phyloP scores from a whole-genome alignment of 192 early-diverging fungal species.

The Coemansia sp. region DNA sequence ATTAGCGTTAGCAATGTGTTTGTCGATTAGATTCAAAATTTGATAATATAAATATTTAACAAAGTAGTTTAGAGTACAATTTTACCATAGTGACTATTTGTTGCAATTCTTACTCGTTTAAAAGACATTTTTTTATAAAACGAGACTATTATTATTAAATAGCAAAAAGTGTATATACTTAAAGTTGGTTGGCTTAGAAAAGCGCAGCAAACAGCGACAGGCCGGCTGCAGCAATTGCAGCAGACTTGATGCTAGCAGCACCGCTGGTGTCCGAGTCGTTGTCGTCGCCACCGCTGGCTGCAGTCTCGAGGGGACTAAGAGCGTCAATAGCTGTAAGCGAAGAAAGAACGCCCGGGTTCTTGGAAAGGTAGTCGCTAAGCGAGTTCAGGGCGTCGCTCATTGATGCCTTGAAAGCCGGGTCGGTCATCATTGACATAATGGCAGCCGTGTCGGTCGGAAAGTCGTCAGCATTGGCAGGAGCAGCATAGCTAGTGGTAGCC shows the following conservation, averaged over 20 bases:
- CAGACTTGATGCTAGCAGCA: constrained; percentile 18
- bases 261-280: constrained; percentile 5
- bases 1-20: not conserved
- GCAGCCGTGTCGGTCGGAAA: not conserved
- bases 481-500: not conserved
- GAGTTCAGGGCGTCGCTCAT: constrained; percentile 13
- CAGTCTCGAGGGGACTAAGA: not conserved
- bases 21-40: too few species aligned
- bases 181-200: constrained; percentile 14
- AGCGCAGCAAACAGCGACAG: constrained; percentile 18
- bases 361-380: constrained; percentile 2
- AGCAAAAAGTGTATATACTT: too few species aligned
- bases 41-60: too few species aligned
- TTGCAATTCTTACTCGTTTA: too few species aligned
- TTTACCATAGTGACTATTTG: too few species aligned
- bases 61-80: too few species aligned
- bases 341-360: constrained; percentile 1
- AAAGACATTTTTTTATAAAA: too few species aligned
- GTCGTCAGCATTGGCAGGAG: not conserved
- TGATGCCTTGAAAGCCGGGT: constrained; percentile 18
- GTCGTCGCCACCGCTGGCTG: not conserved
- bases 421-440: not conserved
- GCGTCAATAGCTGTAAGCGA: not conserved
- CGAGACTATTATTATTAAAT: too few species aligned
- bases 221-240: constrained; percentile 23